Conservation (phyloP, 352 stramenopile species). For the Phytopythium oedochilum region DNA sequence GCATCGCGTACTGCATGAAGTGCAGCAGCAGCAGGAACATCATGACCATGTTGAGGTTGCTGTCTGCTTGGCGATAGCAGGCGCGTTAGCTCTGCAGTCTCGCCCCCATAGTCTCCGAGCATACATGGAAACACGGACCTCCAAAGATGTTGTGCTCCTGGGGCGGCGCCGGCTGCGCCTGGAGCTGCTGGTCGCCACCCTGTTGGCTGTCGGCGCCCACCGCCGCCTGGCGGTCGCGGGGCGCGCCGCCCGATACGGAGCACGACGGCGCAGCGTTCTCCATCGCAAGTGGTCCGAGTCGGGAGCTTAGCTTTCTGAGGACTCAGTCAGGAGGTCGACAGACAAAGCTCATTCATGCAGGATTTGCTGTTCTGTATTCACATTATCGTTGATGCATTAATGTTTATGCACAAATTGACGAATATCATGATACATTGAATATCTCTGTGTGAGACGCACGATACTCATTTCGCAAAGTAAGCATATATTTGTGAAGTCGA, state of each 20-base stretch:
- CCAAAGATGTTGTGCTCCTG: slow-evolving; percentile 83
- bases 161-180: slow-evolving; percentile 11
- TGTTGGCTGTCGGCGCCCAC: slow-evolving; percentile 10
- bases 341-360: too few species aligned
- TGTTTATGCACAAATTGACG: too few species aligned
- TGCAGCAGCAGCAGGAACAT: slow-evolving; percentile 82
- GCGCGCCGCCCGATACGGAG: slow-evolving; percentile 27
- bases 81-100: too few species aligned
- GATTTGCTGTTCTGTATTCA: too few species aligned
- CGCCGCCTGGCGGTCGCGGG: slow-evolving; percentile 11
- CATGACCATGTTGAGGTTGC: slow-evolving; percentile 84
- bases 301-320: neutral
- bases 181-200: slow-evolving; percentile 9
- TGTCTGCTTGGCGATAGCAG: slow-evolving; percentile 23
- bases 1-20: slow-evolving; percentile 88
- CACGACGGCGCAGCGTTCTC: slow-evolving; percentile 34
- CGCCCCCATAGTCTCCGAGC: too few species aligned
- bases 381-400: too few species aligned
- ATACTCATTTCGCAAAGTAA: too few species aligned
- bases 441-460: too few species aligned
- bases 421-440: too few species aligned
- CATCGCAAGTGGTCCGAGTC: slow-evolving; percentile 9
- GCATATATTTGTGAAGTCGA: too few species aligned
- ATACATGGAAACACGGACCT: too few species aligned
- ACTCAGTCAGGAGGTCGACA: too few species aligned